These are phyloP conservation scores for Laetiporus sulphureus DNA, from an alignment of 1,284 basidiomycete genomes.

Conservation along the genomic window DNA sequence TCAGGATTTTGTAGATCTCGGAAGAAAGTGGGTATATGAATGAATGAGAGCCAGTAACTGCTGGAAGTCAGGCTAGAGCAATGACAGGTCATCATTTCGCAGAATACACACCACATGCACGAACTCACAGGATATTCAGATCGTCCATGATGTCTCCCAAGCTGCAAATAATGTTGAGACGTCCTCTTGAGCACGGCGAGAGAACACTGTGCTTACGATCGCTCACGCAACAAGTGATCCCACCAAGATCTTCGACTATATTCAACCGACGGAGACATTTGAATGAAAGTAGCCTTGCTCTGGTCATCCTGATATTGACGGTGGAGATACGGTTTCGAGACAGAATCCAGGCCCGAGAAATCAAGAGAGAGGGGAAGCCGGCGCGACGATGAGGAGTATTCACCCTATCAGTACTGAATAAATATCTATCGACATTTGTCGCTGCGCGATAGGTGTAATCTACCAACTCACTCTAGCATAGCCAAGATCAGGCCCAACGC, in stretches of 20 bases:
- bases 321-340: constrained; percentile 15
- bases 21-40: constrained; percentile 50
- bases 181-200: background rate
- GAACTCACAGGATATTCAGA: constrained; percentile 47
- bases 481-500: constrained; percentile 20
- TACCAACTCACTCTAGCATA: constrained; percentile 27
- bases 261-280: constrained; percentile 33
- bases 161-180: constrained; percentile 26
- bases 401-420: constrained; percentile 27
- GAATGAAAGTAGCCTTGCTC: constrained; percentile 14
- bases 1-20: constrained; percentile 44
- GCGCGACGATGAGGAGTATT: constrained; percentile 20
- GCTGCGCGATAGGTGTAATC: constrained; percentile 12
- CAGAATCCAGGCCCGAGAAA: constrained; percentile 11
- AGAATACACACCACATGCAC: constrained; percentile 2
- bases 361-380: constrained; percentile 20
- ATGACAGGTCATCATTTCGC: constrained; percentile 1
- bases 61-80: constrained; percentile 33
- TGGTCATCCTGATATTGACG: constrained; percentile 10
- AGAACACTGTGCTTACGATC: constrained; percentile 31
- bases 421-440: constrained; percentile 24
- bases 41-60: constrained; percentile 58
- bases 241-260: constrained; percentile 53
- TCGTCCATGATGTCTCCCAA: constrained; percentile 46
- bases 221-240: constrained; percentile 48